Conservation (phyloP, 2,329 filamentous ascomycete species). For the Podosphaera xanthii region DNA sequence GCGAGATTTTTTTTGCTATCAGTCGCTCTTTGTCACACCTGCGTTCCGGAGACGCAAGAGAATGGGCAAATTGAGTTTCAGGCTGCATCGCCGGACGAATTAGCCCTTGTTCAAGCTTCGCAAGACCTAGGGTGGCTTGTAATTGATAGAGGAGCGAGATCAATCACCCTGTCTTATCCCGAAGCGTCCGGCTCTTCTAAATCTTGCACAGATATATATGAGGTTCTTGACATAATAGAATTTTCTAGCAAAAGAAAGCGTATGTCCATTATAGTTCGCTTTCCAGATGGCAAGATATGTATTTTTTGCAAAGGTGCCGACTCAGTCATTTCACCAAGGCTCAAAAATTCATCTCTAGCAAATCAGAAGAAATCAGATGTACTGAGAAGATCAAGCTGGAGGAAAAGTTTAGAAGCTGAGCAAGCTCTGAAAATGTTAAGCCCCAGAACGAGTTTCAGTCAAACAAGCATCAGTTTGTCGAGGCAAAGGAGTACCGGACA, state of each 20-base stretch:
- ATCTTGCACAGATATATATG: constrained; percentile 33
- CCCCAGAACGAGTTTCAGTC: constrained; percentile 12
- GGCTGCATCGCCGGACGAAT: constrained; percentile 72
- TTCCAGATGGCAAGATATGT: constrained; percentile 61
- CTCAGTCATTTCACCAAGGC: constrained; percentile 53
- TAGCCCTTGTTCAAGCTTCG: constrained; percentile 65
- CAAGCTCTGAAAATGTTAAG: constrained; percentile 31
- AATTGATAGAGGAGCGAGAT: constrained; percentile 47
- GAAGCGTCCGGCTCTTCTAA: constrained; percentile 8
- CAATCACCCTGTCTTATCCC: constrained; percentile 28
- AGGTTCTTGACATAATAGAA: constrained; percentile 70
- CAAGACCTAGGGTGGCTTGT: constrained; percentile 67
- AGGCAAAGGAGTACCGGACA: constrained; percentile 10
- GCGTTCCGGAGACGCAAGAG: constrained; percentile 51
- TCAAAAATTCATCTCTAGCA: constrained; percentile 53
- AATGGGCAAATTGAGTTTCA: constrained; percentile 59
- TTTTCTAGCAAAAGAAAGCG: constrained; percentile 76
- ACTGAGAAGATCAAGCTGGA: constrained; percentile 27
- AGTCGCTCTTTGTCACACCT: constrained; percentile 76
- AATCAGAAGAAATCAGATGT: constrained; percentile 48
- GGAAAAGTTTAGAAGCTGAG: constrained; percentile 37
- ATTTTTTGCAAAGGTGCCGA: constrained; percentile 84
- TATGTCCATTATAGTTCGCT: constrained; percentile 72
- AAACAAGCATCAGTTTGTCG: constrained; percentile 8
- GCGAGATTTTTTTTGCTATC: constrained; percentile 65